Percentiles rank a stretch among this genome's conserved stretches.
These are phyloP conservation scores for Chaetomium olivaceum DNA, from an alignment of 2,329 filamentous ascomycete species.

Conservation along the genomic window DNA sequence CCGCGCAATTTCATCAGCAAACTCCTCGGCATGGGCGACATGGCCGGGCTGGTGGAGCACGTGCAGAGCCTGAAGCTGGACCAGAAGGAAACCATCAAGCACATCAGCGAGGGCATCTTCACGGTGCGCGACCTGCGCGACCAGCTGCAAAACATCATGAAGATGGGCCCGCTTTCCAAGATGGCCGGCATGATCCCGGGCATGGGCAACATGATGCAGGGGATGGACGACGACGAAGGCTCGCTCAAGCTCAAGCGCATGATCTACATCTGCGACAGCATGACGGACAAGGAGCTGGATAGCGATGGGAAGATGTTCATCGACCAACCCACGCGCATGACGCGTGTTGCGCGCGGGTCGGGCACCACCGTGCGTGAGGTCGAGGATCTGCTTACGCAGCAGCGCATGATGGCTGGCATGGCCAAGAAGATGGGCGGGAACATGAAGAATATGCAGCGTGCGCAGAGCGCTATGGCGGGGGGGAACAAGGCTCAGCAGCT, in stretches of 20 bases:
- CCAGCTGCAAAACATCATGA: constrained; percentile 97
- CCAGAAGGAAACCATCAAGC: constrained; percentile 99
- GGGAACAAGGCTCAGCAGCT: constrained; percentile 91
- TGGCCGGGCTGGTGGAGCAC: constrained; percentile 92
- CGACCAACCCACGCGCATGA: constrained; percentile 90
- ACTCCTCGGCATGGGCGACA: constrained; percentile 94
- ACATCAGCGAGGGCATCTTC: constrained; percentile 95
- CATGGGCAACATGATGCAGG: constrained; percentile 88
- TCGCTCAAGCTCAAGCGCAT: constrained; percentile 90
- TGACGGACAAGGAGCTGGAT: constrained; percentile 95
- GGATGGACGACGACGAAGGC: constrained; percentile 97
- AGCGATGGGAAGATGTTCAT: constrained; percentile 93
- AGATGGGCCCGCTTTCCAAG: constrained; percentile 96
- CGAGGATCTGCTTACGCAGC: constrained; percentile 95
- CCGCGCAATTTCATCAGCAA: constrained; percentile 93
- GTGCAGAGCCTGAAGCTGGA: constrained; percentile 94
- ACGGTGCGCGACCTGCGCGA: constrained; percentile 92
- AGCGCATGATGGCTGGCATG: constrained; percentile 98
- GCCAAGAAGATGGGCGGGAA: constrained; percentile 98
- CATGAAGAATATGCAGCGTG: constrained; percentile 96
- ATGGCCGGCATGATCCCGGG: constrained; percentile 99
- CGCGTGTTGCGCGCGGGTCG: constrained; percentile 82
- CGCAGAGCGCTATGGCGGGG: constrained; percentile 86
- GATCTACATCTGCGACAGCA: constrained; percentile 98
- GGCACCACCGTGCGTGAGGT: constrained; percentile 91